Conservation (phyloP, 108 stramenopile genomes). For the Seminavis robusta region DNA sequence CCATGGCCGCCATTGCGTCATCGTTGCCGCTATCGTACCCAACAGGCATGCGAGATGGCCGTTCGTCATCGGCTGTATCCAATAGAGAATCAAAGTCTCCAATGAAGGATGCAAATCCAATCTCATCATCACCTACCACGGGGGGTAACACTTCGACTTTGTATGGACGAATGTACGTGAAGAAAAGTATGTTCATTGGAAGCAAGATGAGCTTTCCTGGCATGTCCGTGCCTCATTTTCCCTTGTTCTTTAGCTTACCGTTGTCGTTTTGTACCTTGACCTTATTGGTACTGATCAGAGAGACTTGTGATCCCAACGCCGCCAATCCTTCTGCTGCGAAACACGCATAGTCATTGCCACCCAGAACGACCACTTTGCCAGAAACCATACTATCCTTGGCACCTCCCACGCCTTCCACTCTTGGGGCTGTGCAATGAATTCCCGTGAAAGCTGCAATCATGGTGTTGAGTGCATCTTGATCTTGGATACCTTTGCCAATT, state of each 20-base stretch:
- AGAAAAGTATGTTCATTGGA: neutral
- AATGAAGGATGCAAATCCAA: constrained; percentile 57
- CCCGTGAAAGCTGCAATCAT: no score
- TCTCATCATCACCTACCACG: constrained; percentile 38
- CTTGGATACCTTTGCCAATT: no score
- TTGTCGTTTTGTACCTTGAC: neutral
- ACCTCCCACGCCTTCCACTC: constrained; percentile 57
- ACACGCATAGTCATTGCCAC: constrained; percentile 65
- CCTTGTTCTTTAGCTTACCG: neutral
- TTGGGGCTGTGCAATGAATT: no score
- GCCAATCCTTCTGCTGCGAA: constrained; percentile 68
- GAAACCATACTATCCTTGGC: constrained; percentile 10
- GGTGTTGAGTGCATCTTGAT: no score
- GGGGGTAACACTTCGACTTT: constrained; percentile 51
- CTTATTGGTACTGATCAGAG: constrained; percentile 44
- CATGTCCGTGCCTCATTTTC: neutral
- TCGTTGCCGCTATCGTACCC: no score
- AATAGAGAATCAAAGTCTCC: constrained; percentile 75
- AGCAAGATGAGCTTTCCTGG: no score
- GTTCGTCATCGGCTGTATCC: constrained; percentile 72
- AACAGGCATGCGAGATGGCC: neutral
- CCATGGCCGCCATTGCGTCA: neutral
- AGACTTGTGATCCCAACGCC: constrained; percentile 59
- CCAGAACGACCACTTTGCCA: constrained; percentile 60
- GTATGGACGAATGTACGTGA: neutral